Conservation (phyloP, 192 early-diverging fungal genomes). For the Backusella circina region DNA sequence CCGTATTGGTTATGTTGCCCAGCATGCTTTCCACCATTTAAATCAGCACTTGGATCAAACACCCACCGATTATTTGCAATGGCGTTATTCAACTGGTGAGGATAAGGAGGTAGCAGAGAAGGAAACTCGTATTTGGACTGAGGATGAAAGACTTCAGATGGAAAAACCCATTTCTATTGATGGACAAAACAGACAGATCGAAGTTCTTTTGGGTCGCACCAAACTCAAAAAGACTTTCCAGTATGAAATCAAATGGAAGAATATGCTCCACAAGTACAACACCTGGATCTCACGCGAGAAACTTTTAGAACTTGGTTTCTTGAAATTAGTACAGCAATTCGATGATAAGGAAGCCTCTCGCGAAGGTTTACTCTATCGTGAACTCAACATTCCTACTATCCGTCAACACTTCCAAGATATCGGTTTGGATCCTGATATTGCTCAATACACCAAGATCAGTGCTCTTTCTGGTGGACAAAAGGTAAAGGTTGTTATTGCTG, state of each 20-base stretch:
- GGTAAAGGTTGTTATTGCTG: slow-evolving; percentile 83
- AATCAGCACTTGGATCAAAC: slow-evolving; percentile 82
- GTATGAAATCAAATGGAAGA: slow-evolving; percentile 78
- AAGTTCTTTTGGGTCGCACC: slow-evolving; percentile 61
- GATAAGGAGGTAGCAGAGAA: slow-evolving; percentile 75
- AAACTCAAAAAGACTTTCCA: slow-evolving; percentile 79
- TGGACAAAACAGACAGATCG: slow-evolving; percentile 59
- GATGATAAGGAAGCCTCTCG: slow-evolving; percentile 75
- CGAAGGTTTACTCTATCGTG: slow-evolving; percentile 67
- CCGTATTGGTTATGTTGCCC: slow-evolving; percentile 83
- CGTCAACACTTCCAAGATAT: slow-evolving; percentile 71
- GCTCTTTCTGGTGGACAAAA: slow-evolving; percentile 83
- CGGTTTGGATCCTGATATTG: slow-evolving; percentile 75
- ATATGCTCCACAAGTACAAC: slow-evolving; percentile 60
- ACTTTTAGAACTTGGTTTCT: slow-evolving; percentile 67
- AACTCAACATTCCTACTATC: slow-evolving; percentile 62
- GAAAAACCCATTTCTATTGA: slow-evolving; percentile 49
- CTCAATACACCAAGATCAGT: slow-evolving; percentile 70
- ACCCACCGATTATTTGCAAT: slow-evolving; percentile 81
- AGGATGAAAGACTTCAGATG: slow-evolving; percentile 67
- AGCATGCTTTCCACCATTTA: slow-evolving; percentile 87
- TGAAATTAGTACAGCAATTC: slow-evolving; percentile 73
- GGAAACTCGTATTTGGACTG: slow-evolving; percentile 60
- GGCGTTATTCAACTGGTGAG: slow-evolving; percentile 78
- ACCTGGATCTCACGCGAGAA: slow-evolving; percentile 68